Evolutionary conservation across 2,329 filamentous ascomycete genomes (phyloP).

Genomic region (Daldinia sp.): DNA sequence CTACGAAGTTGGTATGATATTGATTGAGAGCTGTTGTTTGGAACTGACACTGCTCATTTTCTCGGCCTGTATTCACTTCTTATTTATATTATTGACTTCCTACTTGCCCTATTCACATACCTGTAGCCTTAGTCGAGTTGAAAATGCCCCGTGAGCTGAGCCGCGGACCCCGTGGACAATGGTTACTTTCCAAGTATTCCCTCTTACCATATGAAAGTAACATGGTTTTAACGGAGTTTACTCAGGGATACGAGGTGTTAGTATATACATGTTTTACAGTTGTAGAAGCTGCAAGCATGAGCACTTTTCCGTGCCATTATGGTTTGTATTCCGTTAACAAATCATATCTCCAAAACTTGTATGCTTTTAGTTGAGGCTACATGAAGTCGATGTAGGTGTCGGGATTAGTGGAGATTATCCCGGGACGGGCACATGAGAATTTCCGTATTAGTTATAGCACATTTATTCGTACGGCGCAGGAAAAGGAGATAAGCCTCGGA

Average conservation of each 20-base stretch:
- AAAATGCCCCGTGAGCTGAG: neutral
- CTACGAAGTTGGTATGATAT: neutral
- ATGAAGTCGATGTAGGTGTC: neutral
- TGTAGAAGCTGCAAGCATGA: neutral
- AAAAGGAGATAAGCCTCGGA: constrained; percentile 1
- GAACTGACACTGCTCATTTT: neutral
- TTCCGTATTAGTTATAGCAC: too few species aligned
- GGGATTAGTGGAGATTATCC: neutral
- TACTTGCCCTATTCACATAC: neutral
- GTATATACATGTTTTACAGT: neutral
- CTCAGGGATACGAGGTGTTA: neutral
- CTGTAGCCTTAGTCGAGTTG: neutral
- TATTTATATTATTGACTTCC: neutral
- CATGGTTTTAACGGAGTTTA: neutral
- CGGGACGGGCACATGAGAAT: neutral
- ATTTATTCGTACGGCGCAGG: neutral
- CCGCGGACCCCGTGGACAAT: neutral
- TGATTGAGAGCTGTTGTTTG: neutral
- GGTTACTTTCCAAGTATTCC: neutral
- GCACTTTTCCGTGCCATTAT: neutral
- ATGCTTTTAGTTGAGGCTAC: neutral
- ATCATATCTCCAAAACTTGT: neutral
- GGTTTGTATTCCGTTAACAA: neutral
- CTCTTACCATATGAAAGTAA: neutral
- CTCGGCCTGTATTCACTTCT: neutral